Conservation (phyloP, 257 asterid genomes). For the Echites panduratus region DNA sequence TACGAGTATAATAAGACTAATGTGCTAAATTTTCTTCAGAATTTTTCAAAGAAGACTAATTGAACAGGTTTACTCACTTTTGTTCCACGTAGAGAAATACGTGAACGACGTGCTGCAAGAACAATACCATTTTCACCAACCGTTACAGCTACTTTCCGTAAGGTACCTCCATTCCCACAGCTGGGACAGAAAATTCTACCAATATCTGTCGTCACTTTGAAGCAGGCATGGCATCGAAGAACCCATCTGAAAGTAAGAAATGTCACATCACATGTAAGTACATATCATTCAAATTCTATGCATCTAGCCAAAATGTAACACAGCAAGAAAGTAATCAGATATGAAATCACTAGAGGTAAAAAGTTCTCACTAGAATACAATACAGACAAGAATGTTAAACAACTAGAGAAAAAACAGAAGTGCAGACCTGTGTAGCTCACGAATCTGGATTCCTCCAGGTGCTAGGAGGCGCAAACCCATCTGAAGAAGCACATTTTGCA, state of each 20-base stretch:
- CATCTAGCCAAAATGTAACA: neutral
- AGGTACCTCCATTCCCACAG: slow-evolving; percentile 98
- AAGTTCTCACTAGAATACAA: neutral
- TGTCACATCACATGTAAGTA: neutral
- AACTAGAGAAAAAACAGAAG: neutral
- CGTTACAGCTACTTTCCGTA: slow-evolving; percentile 88
- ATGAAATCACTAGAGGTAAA: neutral
- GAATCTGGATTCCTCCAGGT: slow-evolving; percentile 98
- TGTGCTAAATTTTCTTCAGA: neutral
- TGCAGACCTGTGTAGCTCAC: slow-evolving; percentile 78
- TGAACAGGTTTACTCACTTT: slow-evolving; percentile 40
- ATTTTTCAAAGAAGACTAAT: neutral
- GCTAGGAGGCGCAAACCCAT: slow-evolving; percentile 93
- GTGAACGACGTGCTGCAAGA: slow-evolving; percentile 75
- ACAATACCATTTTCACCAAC: slow-evolving; percentile 81
- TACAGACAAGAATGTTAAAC: neutral
- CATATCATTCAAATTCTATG: neutral
- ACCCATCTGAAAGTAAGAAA: slow-evolving; percentile 66
- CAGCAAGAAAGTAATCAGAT: neutral
- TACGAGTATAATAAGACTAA: neutral
- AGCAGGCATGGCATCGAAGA: slow-evolving; percentile 95
- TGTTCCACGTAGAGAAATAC: slow-evolving; percentile 87
- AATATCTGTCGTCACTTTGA: slow-evolving; percentile 88
- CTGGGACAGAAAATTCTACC: slow-evolving; percentile 85
- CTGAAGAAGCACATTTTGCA: slow-evolving; percentile 98